Evolutionary conservation across 2,329 filamentous ascomycete genomes (phyloP), one percentile per base, ranked within the genome.

Genomic region (Cladosporium sp.): DNA sequence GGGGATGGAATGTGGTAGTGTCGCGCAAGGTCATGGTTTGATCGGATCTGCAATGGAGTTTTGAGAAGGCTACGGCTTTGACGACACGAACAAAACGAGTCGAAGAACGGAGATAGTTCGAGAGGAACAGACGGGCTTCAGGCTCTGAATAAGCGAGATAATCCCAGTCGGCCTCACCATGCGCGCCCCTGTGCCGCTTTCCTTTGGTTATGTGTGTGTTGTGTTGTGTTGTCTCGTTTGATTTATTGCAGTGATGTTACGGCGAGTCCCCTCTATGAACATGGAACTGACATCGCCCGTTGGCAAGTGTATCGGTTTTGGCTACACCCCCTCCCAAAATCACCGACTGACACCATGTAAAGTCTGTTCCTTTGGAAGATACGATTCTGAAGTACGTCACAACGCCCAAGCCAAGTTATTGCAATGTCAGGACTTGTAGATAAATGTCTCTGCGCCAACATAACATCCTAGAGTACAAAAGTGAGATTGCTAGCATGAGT

Each of bases 131-230:
- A 46, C 27, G 38, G 47, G 49, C 54, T 49, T 43, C 54, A 43
- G 54, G 41, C 55, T 53, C 51, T 56, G 58, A 52, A 52, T 54
- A 60, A 60, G 58, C 49, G 53, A 60, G 58, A 60, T 46, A 60
- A 60, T 51, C 58, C 53, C 53, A 50, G 54, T 52, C 43, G 51
- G 46, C 36, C 42, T 46, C 45, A 51, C 40, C 18, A 38, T 27
- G 39, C 40, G 35, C 6, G 35, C 38, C 38, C 47, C 42, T 43
- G 47, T 50, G 38, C 40, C 47, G 38, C 40, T 50, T 50, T 38
- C 38, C 22, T 32, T 20, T 18, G 16, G 9, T 38, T 16, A 38
- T 16, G 36, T 16, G 16, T 20, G 36, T 33, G 49, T 49, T 33
- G 39, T 43, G 36, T n/a, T 36, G 42, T 35, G 11, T 16, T 9